These are phyloP conservation scores for Leucocoprinus leucothites DNA, from an alignment of 768 basidiomycete species.

Conservation along the genomic window DNA sequence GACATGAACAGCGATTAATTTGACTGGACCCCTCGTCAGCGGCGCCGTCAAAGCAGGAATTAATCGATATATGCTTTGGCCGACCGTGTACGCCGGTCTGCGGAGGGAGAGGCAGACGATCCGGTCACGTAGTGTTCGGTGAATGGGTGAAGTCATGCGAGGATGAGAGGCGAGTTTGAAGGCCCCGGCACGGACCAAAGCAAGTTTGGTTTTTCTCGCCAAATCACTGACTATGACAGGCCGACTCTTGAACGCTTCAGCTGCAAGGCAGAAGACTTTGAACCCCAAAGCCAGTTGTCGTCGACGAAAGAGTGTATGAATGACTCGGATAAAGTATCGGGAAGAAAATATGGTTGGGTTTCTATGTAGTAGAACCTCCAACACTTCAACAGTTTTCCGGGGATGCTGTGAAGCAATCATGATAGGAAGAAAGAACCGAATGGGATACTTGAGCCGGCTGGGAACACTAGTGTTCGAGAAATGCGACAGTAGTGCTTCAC, in stretches of 20 bases:
- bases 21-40: constrained; percentile 22
- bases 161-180: not conserved
- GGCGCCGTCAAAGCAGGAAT: not conserved
- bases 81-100: not conserved
- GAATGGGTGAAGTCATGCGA: not conserved
- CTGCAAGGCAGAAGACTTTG: constrained; percentile 23
- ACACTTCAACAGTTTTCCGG: constrained; percentile 31
- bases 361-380: constrained; percentile 34
- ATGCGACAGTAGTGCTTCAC: constrained; percentile 29
- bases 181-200: constrained; percentile 26
- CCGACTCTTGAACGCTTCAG: constrained; percentile 17
- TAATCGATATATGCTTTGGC: not conserved
- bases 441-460: constrained; percentile 33
- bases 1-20: constrained; percentile 32
- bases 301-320: constrained; percentile 36
- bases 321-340: constrained; percentile 34
- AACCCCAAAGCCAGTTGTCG: constrained; percentile 36
- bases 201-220: constrained; percentile 27
- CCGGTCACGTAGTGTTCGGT: not conserved
- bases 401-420: constrained; percentile 36
- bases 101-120: not conserved
- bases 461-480: constrained; percentile 33
- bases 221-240: constrained; percentile 21
- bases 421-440: constrained; percentile 43
- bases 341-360: constrained; percentile 37